Conservation (phyloP, 805 yeast genomes). For the Ascoidea asiatica region DNA sequence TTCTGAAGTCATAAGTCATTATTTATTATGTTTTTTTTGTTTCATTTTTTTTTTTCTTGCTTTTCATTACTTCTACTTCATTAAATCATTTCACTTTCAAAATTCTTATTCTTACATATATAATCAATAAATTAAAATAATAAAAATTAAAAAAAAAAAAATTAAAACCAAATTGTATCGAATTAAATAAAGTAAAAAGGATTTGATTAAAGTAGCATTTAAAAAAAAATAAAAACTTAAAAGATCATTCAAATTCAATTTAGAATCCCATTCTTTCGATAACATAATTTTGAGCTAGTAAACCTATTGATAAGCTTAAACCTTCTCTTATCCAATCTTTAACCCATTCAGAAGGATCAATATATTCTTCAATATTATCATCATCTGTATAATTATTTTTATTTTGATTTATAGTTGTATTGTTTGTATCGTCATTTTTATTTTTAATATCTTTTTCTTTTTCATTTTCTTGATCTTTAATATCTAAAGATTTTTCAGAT, state of each 20-base stretch:
- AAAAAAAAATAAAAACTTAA: slow-evolving; percentile 1
- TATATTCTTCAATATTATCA: slow-evolving; percentile 27
- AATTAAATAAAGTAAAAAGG: too few relatives aligned
- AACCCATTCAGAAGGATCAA: slow-evolving; percentile 78
- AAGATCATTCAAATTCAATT: neutral
- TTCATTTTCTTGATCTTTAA: slow-evolving; percentile 14
- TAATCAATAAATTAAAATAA: neutral
- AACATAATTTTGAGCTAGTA: slow-evolving; percentile 82
- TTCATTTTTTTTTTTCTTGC: neutral
- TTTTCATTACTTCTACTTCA: neutral
- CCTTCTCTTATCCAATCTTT: slow-evolving; percentile 71
- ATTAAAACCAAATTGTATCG: neutral
- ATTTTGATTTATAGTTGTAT: slow-evolving; percentile 22
- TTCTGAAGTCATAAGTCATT: neutral
- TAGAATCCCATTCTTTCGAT: slow-evolving; percentile 75
- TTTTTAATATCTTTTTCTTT: slow-evolving; percentile 19
- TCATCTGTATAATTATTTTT: slow-evolving; percentile 12
- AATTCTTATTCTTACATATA: neutral
- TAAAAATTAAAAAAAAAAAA: too few relatives aligned
- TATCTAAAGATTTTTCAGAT: slow-evolving; percentile 25
- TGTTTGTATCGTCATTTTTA: slow-evolving; percentile 9
- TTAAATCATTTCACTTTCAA: too few relatives aligned
- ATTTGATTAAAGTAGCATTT: neutral
- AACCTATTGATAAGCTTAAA: slow-evolving; percentile 66
- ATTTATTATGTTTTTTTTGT: neutral